Evolutionary conservation across 2,329 filamentous ascomycete species (phyloP).

Genomic region (Colletotrichum trifolii): DNA sequence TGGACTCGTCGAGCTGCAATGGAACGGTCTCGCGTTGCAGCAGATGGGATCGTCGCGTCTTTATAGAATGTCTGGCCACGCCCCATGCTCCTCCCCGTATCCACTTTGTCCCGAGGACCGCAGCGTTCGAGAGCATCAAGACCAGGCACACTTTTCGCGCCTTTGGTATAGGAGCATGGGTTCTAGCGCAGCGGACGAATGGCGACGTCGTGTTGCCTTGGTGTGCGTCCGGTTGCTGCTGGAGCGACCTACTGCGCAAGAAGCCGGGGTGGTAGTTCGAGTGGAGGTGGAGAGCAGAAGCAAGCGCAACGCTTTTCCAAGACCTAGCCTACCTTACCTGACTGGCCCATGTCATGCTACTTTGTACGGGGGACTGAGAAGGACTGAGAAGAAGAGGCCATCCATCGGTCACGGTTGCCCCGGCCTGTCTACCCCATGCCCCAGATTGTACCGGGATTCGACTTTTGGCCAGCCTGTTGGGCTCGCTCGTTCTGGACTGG

Average conservation of each 20-base stretch:
- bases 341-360: too few species aligned
- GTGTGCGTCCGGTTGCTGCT: slow-evolving; percentile 16
- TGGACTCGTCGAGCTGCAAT: slow-evolving; percentile 27
- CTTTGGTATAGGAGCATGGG: slow-evolving; percentile 13
- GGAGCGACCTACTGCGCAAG: neutral
- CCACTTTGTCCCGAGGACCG: slow-evolving; percentile 21
- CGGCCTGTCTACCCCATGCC: slow-evolving; percentile 25
- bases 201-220: slow-evolving; percentile 7
- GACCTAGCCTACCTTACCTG: too few species aligned
- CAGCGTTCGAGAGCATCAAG: slow-evolving; percentile 16
- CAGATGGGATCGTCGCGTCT: slow-evolving; percentile 33
- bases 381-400: neutral
- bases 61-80: slow-evolving; percentile 26
- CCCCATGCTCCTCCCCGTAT: slow-evolving; percentile 27
- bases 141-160: neutral
- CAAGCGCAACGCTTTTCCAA: too few species aligned
- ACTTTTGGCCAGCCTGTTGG: slow-evolving; percentile 14
- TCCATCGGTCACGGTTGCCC: slow-evolving; percentile 33
- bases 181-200: slow-evolving; percentile 9
- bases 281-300: slow-evolving; percentile 7
- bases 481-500: slow-evolving; percentile 3
- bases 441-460: slow-evolving; percentile 25
- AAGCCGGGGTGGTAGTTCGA: slow-evolving; percentile 11
- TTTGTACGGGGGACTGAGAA: too few species aligned
- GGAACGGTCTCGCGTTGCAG: slow-evolving; percentile 10